Evolutionary conservation across 2,329 filamentous ascomycete genomes (phyloP).

Genomic region (Botrytis fragariae): DNA sequence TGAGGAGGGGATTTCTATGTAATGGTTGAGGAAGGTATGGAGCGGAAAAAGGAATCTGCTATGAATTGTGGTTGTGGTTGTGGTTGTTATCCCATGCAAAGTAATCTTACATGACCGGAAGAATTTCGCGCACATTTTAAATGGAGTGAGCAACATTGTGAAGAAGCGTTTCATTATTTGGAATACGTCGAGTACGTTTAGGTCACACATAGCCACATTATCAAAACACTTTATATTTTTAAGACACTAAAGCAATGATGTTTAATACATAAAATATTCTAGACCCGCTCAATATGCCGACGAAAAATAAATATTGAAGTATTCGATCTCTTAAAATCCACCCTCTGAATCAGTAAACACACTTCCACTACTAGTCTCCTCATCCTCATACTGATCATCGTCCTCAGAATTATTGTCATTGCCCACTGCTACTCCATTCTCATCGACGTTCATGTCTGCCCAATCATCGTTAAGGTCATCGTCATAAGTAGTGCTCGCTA

Average conservation of each 20-base stretch:
- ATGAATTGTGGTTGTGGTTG: background rate
- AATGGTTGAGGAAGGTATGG: background rate
- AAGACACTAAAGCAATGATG: no score
- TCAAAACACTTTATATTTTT: background rate
- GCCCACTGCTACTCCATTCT: background rate
- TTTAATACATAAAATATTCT: background rate
- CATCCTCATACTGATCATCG: background rate
- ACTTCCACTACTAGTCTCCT: background rate
- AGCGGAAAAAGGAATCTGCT: background rate
- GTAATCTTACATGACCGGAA: background rate
- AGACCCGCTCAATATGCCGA: background rate
- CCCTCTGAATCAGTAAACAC: background rate
- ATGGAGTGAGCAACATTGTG: background rate
- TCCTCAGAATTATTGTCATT: background rate
- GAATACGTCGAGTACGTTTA: background rate
- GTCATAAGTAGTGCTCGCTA: background rate
- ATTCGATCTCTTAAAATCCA: background rate
- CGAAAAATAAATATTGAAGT: background rate
- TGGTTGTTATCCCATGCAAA: background rate
- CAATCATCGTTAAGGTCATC: conserved; percentile 5
- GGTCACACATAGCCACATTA: background rate
- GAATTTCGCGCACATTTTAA: background rate
- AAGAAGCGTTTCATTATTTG: background rate
- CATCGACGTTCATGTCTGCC: background rate
- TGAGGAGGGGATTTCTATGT: background rate